Evolutionary conservation across 495 filamentous ascomycete species (phyloP).

Genomic region (Barbatosphaeria neglecta): DNA sequence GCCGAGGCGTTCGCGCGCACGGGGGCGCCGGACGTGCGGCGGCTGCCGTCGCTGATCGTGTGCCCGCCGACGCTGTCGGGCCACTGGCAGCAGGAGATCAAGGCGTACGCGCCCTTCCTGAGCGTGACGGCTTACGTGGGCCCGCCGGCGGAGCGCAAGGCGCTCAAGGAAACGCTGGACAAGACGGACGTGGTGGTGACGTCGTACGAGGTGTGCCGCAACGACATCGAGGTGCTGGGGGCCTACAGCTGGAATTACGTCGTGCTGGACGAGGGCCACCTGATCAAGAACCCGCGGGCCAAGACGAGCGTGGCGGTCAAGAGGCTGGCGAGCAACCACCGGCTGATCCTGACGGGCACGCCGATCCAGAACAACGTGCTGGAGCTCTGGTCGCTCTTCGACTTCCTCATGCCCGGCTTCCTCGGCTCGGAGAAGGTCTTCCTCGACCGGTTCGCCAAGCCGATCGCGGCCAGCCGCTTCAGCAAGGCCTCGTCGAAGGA

Average conservation of each 20-base stretch:
- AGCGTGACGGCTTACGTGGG: slow-evolving; percentile 82
- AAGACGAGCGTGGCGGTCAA: slow-evolving; percentile 91
- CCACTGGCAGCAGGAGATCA: slow-evolving; percentile 97
- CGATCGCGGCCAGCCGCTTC: slow-evolving; percentile 87
- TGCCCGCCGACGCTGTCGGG: slow-evolving; percentile 96
- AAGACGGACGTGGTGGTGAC: slow-evolving; percentile 88
- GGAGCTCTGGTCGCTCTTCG: slow-evolving; percentile 96
- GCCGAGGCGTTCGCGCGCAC: slow-evolving; percentile 81
- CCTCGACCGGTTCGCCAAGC: slow-evolving; percentile 92
- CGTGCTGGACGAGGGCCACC: slow-evolving; percentile 91
- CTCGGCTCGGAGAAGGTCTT: slow-evolving; percentile 98
- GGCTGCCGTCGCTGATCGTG: slow-evolving; percentile 82
- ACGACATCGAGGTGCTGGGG: slow-evolving; percentile 75
- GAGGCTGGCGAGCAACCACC: slow-evolving; percentile 75
- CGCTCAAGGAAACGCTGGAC: slow-evolving; percentile 52
- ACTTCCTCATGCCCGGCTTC: slow-evolving; percentile 98
- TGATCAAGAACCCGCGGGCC: slow-evolving; percentile 96
- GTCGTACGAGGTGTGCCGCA: slow-evolving; percentile 93
- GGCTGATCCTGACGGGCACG: slow-evolving; percentile 89
- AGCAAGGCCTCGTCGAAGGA: slow-evolving; percentile 96
- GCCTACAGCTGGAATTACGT: slow-evolving; percentile 92
- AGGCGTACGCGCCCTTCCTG: slow-evolving; percentile 88
- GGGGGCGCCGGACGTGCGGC: slow-evolving; percentile 58
- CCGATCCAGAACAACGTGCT: slow-evolving; percentile 96
- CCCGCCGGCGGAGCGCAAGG: slow-evolving; percentile 64